These are phyloP conservation scores for Ceratobasidium papillatum DNA, from an alignment of 1,284 basidiomycete species.

Conservation along the genomic window DNA sequence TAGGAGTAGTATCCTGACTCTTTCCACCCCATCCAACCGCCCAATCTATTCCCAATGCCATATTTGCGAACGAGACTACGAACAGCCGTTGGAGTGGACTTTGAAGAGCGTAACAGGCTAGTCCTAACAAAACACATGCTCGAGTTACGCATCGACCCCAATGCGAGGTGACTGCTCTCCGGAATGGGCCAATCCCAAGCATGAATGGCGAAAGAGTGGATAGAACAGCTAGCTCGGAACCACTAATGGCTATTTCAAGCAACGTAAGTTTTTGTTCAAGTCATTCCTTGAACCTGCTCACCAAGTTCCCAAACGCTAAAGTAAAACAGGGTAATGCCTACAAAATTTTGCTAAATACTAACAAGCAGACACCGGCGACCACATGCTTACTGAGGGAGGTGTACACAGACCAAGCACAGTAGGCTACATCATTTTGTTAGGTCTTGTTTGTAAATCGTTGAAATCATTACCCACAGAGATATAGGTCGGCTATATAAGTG, in stretches of 20 bases:
- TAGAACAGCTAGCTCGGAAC: conserved; percentile 76
- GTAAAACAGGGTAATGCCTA: conserved; percentile 83
- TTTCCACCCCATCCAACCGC: conserved; percentile 65
- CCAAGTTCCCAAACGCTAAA: conserved; percentile 91
- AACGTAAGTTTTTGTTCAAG: background rate
- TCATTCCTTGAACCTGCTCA: conserved; percentile 45
- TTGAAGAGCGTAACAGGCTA: conserved; percentile 67
- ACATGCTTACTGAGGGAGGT: conserved; percentile 66
- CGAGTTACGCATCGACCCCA: conserved; percentile 62
- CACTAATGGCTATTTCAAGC: conserved; percentile 57
- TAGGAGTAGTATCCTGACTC: conserved; percentile 43
- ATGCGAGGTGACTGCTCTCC: conserved; percentile 58
- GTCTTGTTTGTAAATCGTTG: conserved; percentile 51
- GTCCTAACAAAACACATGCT: conserved; percentile 63
- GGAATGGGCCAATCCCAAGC: conserved; percentile 60
- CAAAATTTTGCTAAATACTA: background rate
- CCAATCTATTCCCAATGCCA: conserved; percentile 61
- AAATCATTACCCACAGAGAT: conserved; percentile 59
- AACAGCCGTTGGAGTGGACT: conserved; percentile 66
- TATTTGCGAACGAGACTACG: conserved; percentile 65
- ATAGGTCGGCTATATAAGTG: conserved; percentile 62
- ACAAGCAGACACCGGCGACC: background rate
- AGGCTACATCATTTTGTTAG: conserved; percentile 60
- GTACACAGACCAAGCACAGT: conserved; percentile 87
- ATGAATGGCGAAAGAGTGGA: conserved; percentile 72